phyloP scores from a whole-genome alignment of 495 filamentous ascomycete species.

The Aspergillus carlsbadensis region DNA sequence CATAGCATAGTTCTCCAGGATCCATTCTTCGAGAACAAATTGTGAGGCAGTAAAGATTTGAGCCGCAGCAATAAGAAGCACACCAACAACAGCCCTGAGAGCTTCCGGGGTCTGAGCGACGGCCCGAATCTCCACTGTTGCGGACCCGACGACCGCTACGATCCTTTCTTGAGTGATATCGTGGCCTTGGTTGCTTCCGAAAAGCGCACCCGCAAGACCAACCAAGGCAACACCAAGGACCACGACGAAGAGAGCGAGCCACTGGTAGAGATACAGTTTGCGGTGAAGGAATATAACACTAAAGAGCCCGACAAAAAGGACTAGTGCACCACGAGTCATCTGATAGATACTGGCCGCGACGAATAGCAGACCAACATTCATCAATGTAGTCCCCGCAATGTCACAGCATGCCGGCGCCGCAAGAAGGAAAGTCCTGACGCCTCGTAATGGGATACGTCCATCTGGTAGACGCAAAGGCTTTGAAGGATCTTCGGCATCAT shows the following conservation, averaged over 20 bases:
- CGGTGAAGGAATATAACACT: conserved; percentile 86
- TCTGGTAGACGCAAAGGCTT: conserved; percentile 50
- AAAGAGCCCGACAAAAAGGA: conserved; percentile 93
- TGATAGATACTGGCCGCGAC: conserved; percentile 96
- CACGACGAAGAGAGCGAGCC: conserved; percentile 82
- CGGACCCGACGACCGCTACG: conserved; percentile 23
- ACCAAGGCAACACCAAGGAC: conserved; percentile 87
- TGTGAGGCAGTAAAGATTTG: conserved; percentile 97
- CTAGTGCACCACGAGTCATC: conserved; percentile 93
- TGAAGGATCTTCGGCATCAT: conserved; percentile 42
- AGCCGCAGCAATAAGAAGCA: conserved; percentile 84
- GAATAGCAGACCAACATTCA: conserved; percentile 93
- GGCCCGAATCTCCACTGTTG: conserved; percentile 26
- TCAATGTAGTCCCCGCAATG: conserved; percentile 90
- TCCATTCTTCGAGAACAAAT: conserved; percentile 94
- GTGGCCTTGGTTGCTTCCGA: conserved; percentile 58
- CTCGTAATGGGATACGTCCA: conserved; percentile 58
- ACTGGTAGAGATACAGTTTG: conserved; percentile 78
- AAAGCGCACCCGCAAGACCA: conserved; percentile 82
- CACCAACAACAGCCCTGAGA: conserved; percentile 72
- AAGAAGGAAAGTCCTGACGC: conserved; percentile 72
- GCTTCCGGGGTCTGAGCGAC: conserved; percentile 55
- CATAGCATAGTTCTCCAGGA: conserved; percentile 84
- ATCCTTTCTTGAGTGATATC: conserved; percentile 35
- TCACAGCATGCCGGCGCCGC: conserved; percentile 90